Base-by-base conservation (phyloP, 2,329 filamentous ascomycete species). In the Scytalidium lignicola region DNA sequence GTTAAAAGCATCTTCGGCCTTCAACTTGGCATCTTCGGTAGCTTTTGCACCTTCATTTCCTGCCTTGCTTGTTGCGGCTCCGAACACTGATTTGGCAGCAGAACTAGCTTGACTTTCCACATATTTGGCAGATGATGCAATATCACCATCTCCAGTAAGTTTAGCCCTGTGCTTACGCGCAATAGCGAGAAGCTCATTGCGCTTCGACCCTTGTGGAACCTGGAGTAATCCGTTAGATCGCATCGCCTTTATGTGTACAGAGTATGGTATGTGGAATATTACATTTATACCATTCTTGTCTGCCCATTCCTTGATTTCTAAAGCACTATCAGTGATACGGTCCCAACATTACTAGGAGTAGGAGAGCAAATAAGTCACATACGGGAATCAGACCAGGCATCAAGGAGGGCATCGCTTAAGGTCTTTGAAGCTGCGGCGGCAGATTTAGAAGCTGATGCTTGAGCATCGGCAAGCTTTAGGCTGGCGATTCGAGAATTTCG, bases 201-300 rank as follows among this genome's bases (percentile, higher is more conserved):
- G 96, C 89, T 74, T 78, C 78, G 65, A 99, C 86, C 50, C 83
- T 82, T 61, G 97, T 93, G 77, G 91, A 89, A 73, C 97, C 92
- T 48, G 83, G 83, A 74, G 97, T 54, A 89, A 85, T 78, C 97
- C 97, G 66, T 97, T 78, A 67, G 95, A 76, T 64, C 19, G 6
- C 21, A 26, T 26, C 23, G 10, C 10, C n/a, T 26, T 26, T 26
- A 26, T 26, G 6, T n/a, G 15, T 41, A 55, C 46, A n/a, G 44
- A 12, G 5, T n/a, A n/a, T n/a, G n/a, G n/a, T n/a, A n/a, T n/a
- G 19, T 20, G 3, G 15, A 10, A 23, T 40, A 18, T 37, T 37
- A 96, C 89, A 74, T 78, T 78, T 64, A 99, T 86, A 50, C 83
- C 82, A 60, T 97, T 93, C 77, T 91, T 89, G 73, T 97, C 92